Evolutionary conservation across 1,284 basidiomycete species (phyloP).

Genomic region (Trametes polyzona): DNA sequence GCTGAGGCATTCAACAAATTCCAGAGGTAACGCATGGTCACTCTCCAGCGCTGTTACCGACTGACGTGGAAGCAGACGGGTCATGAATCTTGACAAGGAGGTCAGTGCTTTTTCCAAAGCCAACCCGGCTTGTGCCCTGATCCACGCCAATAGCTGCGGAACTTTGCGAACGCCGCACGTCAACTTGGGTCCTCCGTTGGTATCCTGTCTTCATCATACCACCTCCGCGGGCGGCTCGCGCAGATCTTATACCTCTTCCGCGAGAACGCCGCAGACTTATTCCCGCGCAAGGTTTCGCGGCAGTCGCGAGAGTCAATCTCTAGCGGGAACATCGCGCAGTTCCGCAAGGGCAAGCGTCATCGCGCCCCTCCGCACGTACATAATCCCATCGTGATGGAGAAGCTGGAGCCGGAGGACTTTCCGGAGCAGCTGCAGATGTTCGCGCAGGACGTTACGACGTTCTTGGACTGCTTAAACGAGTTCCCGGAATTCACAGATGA

Average conservation of each 20-base stretch:
- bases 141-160: slow-evolving; percentile 52
- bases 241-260: slow-evolving; percentile 68
- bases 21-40: slow-evolving; percentile 50
- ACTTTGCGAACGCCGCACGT: slow-evolving; percentile 74
- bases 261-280: slow-evolving; percentile 72
- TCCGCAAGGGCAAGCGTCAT: slow-evolving; percentile 32
- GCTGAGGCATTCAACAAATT: slow-evolving; percentile 66
- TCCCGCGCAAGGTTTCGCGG: slow-evolving; percentile 61
- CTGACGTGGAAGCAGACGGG: slow-evolving; percentile 43
- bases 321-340: slow-evolving; percentile 39
- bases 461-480: slow-evolving; percentile 69
- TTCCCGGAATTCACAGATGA: slow-evolving; percentile 78
- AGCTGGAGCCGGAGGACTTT: slow-evolving; percentile 64
- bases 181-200: slow-evolving; percentile 74
- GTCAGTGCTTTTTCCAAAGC: slow-evolving; percentile 35
- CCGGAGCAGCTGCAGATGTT: slow-evolving; percentile 63
- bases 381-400: slow-evolving; percentile 55
- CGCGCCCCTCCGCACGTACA: slow-evolving; percentile 50
- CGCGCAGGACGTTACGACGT: slow-evolving; percentile 63
- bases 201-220: slow-evolving; percentile 70
- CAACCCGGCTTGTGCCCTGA: background rate
- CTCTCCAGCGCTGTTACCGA: background rate
- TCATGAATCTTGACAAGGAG: slow-evolving; percentile 68
- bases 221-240: slow-evolving; percentile 67
- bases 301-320: slow-evolving; percentile 45